These are phyloP conservation scores for Penicillium arizonense DNA, from an alignment of 495 filamentous ascomycete species.

Conservation along the genomic window DNA sequence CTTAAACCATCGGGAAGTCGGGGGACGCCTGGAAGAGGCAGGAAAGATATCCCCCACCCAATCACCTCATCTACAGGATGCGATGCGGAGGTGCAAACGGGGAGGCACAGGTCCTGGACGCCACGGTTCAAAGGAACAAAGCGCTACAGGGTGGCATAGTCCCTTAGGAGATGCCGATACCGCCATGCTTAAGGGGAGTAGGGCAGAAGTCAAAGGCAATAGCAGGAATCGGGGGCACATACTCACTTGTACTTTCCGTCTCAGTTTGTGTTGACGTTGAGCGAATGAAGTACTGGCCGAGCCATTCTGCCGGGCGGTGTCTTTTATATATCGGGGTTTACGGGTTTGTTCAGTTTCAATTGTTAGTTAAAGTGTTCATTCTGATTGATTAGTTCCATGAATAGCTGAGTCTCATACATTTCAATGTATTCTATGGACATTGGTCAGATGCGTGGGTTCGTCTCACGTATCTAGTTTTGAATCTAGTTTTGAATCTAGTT, in stretches of 20 bases:
- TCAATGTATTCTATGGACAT: too few relatives aligned
- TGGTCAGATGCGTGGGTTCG: background rate
- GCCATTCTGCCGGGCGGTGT: slow-evolving; percentile 26
- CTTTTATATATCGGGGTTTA: background rate
- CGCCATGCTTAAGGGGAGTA: background rate
- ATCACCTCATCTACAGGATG: slow-evolving; percentile 14
- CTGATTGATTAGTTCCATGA: background rate
- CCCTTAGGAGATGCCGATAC: slow-evolving; percentile 7
- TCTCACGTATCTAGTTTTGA: background rate
- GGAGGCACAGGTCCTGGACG: slow-evolving; percentile 34
- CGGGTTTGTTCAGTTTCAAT: background rate
- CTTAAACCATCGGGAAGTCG: slow-evolving; percentile 4
- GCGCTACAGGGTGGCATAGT: slow-evolving; percentile 25
- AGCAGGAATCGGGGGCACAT: slow-evolving; percentile 3
- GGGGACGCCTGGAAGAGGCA: slow-evolving; percentile 2
- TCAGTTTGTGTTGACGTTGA: slow-evolving; percentile 18
- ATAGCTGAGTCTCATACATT: too few relatives aligned
- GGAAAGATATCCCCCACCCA: slow-evolving; percentile 6
- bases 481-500: too few relatives aligned
- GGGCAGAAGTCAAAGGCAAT: slow-evolving; percentile 1
- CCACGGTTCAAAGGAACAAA: slow-evolving; percentile 31
- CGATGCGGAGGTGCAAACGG: slow-evolving; percentile 29
- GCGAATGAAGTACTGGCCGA: slow-evolving; percentile 23
- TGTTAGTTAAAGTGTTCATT: background rate
- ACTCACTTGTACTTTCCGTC: slow-evolving; percentile 26